Percentiles rank a stretch among this genome's conserved stretches.
Evolutionary conservation across 768 basidiomycete genomes (phyloP).

Genomic region (Macrolepiota fuliginosa): DNA sequence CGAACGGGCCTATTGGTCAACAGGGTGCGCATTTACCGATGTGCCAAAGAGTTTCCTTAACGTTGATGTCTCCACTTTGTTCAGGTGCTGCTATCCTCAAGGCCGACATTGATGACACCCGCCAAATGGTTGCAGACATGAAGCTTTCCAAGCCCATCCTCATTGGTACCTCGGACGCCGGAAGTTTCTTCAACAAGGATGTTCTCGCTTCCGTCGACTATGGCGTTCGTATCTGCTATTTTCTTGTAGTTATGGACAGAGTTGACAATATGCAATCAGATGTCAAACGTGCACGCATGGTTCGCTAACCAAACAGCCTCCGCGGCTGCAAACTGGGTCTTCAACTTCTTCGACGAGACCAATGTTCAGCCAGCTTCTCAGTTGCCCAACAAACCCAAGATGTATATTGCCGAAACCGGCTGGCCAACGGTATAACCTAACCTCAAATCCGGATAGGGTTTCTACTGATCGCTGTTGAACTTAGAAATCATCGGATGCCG

Average conservation of each 20-base stretch:
- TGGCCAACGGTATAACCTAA: constrained; percentile 56
- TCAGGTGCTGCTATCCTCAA: constrained; percentile 60
- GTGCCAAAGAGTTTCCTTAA: neutral
- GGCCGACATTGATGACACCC: constrained; percentile 64
- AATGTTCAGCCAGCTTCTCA: constrained; percentile 59
- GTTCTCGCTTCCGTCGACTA: constrained; percentile 66
- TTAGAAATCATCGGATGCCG: constrained; percentile 55
- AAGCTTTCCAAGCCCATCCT: constrained; percentile 61
- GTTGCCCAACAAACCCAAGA: constrained; percentile 69
- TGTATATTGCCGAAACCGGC: constrained; percentile 95
- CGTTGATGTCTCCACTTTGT: neutral
- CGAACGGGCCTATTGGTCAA: constrained; percentile 58
- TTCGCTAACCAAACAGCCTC: constrained; percentile 76
- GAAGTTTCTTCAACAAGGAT: constrained; percentile 72
- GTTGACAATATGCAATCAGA: constrained; percentile 31
- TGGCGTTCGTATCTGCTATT: constrained; percentile 44
- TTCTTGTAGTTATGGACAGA: neutral
- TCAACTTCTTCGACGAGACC: constrained; percentile 67
- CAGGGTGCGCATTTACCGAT: constrained; percentile 21
- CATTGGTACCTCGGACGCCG: constrained; percentile 85
- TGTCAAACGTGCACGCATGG: constrained; percentile 95
- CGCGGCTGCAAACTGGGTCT: constrained; percentile 82
- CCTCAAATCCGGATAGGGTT: neutral
- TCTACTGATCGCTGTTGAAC: neutral
- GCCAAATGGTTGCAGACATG: constrained; percentile 48